Evolutionary conservation across 1,284 basidiomycete genomes (phyloP).

Genomic region (Marasmius sp.): DNA sequence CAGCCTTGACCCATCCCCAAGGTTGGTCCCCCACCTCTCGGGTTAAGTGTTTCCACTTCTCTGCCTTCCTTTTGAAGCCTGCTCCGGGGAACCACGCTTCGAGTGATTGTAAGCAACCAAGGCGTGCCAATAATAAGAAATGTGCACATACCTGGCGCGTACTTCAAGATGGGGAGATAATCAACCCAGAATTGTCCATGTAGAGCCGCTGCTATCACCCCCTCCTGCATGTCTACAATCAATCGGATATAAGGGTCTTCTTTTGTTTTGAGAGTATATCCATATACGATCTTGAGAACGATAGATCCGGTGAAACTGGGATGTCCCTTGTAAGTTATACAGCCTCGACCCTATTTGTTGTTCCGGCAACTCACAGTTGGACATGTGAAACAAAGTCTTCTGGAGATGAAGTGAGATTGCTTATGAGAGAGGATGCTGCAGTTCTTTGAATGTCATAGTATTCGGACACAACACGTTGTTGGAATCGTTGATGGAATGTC

Average conservation of each 20-base stretch:
- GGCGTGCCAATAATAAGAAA: neutral
- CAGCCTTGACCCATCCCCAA: neutral
- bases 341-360: no score
- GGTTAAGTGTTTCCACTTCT: neutral
- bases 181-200: neutral
- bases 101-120: neutral
- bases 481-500: conserved; percentile 1
- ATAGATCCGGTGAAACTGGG: neutral
- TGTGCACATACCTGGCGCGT: neutral
- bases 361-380: neutral
- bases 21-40: neutral
- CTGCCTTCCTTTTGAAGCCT: neutral
- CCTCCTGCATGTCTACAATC: no score
- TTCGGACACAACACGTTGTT: neutral
- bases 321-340: no score
- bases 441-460: neutral
- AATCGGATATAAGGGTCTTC: neutral
- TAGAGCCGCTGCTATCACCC: neutral
- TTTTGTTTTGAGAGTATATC: neutral
- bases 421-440: neutral
- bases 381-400: neutral
- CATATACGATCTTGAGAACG: neutral
- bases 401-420: neutral
- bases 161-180: neutral
- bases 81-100: neutral